A percentile compares a stretch with the other conserved stretches of the same genome.
These are phyloP conservation scores for Globisporangium yorkense DNA, from an alignment of 352 stramenopile genomes.

Conservation along the genomic window DNA sequence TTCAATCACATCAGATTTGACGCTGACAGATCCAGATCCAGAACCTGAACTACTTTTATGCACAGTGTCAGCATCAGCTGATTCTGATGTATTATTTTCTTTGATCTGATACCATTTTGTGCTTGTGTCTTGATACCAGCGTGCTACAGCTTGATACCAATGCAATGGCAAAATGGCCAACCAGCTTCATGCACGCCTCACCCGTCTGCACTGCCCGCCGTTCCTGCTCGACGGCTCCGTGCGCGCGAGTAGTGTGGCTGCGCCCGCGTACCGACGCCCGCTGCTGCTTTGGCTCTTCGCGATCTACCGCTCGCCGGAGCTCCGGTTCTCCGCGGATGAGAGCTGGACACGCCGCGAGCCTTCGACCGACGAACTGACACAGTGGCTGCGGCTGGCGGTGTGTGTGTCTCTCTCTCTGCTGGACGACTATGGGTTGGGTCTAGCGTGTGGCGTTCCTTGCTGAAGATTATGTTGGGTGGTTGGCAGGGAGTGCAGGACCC, in stretches of 20 bases:
- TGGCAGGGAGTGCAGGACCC: constrained; percentile 22
- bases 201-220: constrained; percentile 27
- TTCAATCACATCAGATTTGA: no score
- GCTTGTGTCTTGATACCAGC: neutral
- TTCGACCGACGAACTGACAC: constrained; percentile 18
- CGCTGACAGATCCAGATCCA: no score
- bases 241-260: constrained; percentile 7
- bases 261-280: constrained; percentile 21
- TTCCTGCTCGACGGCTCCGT: constrained; percentile 18
- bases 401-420: no score
- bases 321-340: constrained; percentile 24
- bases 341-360: constrained; percentile 27
- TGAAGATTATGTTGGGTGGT: neutral
- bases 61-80: no score
- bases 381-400: constrained; percentile 29
- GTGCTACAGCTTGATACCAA: no score
- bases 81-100: no score
- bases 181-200: constrained; percentile 15
- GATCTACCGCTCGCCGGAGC: constrained; percentile 22
- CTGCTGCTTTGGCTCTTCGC: constrained; percentile 42
- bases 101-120: no score
- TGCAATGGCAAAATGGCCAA: neutral
- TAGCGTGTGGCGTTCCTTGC: no score
- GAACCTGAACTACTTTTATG: no score
- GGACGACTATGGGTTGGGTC: no score